phyloP scores from a whole-genome alignment of 202 grass and related monocot genomes.

The Elaeis oleifera region DNA sequence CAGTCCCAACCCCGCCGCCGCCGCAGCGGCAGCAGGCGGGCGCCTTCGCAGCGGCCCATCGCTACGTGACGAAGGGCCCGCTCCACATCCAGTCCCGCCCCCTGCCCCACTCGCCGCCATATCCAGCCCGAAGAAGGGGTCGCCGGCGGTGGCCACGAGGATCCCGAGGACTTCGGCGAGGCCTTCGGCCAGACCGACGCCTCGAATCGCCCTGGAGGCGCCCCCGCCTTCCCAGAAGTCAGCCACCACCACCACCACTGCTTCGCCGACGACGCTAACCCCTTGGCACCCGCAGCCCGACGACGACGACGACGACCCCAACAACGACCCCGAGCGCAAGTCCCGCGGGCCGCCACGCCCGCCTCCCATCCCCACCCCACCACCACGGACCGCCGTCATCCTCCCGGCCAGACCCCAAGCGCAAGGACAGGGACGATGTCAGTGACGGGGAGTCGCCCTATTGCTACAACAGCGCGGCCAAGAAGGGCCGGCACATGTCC shows the following conservation, averaged over 20 bases:
- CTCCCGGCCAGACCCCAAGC: not conserved
- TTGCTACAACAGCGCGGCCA: conserved; percentile 41
- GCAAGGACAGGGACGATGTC: conserved; percentile 22
- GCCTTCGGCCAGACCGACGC: conserved; percentile 4
- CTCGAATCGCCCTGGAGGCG: conserved; percentile 1
- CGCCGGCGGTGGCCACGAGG: not conserved
- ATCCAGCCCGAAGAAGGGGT: conserved; percentile 1
- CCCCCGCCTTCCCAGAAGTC: not conserved
- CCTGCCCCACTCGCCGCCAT: not conserved
- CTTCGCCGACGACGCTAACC: conserved; percentile 4
- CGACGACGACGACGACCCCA: not conserved
- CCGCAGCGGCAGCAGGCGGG: not conserved
- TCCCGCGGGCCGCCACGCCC: not conserved
- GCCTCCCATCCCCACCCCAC: not conserved
- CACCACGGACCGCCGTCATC: conserved; percentile 1
- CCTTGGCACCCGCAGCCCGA: conserved; percentile 11
- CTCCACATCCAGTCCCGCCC: not conserved
- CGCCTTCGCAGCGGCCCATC: conserved; percentile 5
- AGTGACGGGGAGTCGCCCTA: conserved; percentile 49
- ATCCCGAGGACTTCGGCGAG: conserved; percentile 2
- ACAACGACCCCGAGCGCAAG: conserved; percentile 9
- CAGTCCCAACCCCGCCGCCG: conserved; percentile 19
- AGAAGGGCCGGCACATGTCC: conserved; percentile 28
- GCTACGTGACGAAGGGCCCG: not conserved
- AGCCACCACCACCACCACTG: not conserved